Base-by-base conservation (phyloP, 2,329 filamentous ascomycete species). In the Sclerotinia sclerotiorum region DNA sequence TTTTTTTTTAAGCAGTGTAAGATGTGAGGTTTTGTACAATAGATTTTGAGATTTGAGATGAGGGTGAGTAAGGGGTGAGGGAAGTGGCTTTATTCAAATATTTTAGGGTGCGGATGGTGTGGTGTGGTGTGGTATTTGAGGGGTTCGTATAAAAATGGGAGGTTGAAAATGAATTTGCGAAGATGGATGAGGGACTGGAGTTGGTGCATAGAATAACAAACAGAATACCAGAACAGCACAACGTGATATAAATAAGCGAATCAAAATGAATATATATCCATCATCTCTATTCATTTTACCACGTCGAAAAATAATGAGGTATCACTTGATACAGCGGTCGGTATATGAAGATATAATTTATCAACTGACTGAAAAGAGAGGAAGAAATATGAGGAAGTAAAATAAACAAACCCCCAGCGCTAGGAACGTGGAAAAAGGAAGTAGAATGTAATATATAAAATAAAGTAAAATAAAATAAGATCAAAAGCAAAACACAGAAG, bases 1-100 rank as follows among this genome's bases (percentile, higher is more conserved):
- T 17, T 32, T 32, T 44, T 65, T 65, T 35, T 35, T 7, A 13
- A 13, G 27, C 49, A 27, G 39, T 62, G 61, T 64, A 42, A 44
- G 49, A 64, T 64, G 57, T 10, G 7, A 15, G 70, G 63, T 72
- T 78, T 76, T 78, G 78, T 69, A 78, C 77, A 77, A 77, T 65
- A 44, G 8, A 42, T 54, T 67, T 62, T 49, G 35, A 66, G 65
- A 76, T 13, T 39, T 39, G 42, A 66, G 67, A 76, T 42, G 39
- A 5, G 39, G 39, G 39, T 17, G 39, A 42, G 17, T 42, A 76
- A 29, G 78, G 70, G 66, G 17, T 76, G 75, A 35, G 29, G 27
- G 32, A 44, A 27, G 56, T 8, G 13, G 24, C 48, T 49, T 49
- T 32, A n/a, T 58, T 46, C n/a, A 19, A 21, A 27, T 11, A 15